A percentile compares a stretch with the other conserved stretches of the same genome.
phyloP scores from a whole-genome alignment of 2,329 filamentous ascomycete species.

The Penicillium sp. region DNA sequence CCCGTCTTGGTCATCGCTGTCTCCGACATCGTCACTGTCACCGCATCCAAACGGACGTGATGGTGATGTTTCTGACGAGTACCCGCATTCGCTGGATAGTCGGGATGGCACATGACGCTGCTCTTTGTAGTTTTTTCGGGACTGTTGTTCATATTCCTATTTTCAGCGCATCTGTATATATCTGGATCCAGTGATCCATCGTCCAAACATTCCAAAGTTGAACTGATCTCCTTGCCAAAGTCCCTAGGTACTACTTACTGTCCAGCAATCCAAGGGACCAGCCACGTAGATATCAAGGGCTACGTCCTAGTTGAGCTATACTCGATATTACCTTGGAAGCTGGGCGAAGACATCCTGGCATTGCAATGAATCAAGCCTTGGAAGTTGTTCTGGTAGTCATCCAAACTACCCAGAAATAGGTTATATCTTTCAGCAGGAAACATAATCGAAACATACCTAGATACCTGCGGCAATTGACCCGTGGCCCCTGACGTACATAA shows the following conservation, averaged over 20 bases:
- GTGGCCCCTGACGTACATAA: no score
- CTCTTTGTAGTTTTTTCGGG: neutral
- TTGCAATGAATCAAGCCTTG: no score
- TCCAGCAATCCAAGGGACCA: neutral
- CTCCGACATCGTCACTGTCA: slow-evolving; percentile 29
- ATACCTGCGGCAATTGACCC: no score
- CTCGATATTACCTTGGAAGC: no score
- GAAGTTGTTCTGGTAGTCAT: no score
- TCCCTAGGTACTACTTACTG: neutral
- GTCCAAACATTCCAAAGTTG: neutral
- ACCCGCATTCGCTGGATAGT: slow-evolving; percentile 12
- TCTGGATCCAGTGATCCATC: neutral
- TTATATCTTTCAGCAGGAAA: no score
- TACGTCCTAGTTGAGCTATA: no score
- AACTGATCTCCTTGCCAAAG: neutral
- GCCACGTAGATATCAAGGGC: no score
- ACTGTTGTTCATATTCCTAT: slow-evolving; percentile 1
- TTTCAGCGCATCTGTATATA: slow-evolving; percentile 3
- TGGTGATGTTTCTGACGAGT: slow-evolving; percentile 17
- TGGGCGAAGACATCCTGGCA: no score
- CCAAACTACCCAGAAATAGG: no score
- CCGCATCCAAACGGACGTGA: slow-evolving; percentile 13
- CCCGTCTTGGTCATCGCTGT: slow-evolving; percentile 35
- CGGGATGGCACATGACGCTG: slow-evolving; percentile 11
- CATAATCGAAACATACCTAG: no score